phyloP scores from a whole-genome alignment of 1,284 basidiomycete species.

The Cystobasidium slooffiae region DNA sequence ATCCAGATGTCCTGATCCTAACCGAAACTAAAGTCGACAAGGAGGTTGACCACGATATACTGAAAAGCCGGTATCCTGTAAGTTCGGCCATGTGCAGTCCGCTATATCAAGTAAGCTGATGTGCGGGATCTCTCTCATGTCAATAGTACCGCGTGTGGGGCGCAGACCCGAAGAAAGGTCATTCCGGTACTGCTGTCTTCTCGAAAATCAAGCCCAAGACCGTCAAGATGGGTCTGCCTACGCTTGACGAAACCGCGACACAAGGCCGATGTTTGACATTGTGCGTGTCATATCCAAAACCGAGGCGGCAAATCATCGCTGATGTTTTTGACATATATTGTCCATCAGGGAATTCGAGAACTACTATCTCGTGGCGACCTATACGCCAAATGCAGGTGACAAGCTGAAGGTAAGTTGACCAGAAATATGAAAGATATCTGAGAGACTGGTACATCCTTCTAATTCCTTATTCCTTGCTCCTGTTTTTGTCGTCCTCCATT shows the following conservation, averaged over 20 bases:
- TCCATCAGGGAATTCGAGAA: slow-evolving; percentile 66
- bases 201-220: slow-evolving; percentile 75
- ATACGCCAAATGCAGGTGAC: slow-evolving; percentile 80
- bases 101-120: no score
- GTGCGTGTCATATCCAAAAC: background rate
- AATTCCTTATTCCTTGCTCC: background rate
- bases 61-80: slow-evolving; percentile 49
- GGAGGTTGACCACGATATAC: slow-evolving; percentile 43
- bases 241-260: slow-evolving; percentile 50
- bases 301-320: background rate
- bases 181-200: slow-evolving; percentile 80
- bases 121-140: background rate
- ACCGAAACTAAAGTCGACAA: slow-evolving; percentile 75
- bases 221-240: slow-evolving; percentile 70
- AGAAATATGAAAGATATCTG: background rate
- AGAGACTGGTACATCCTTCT: background rate
- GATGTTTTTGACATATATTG: background rate
- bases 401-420: slow-evolving; percentile 67
- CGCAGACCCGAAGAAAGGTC: slow-evolving; percentile 69
- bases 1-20: slow-evolving; percentile 76
- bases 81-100: background rate
- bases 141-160: slow-evolving; percentile 67
- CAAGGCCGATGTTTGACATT: slow-evolving; percentile 42
- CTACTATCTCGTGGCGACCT: slow-evolving; percentile 76
- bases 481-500: slow-evolving; percentile 15